Base-by-base conservation (phyloP, 2,329 filamentous ascomycete genomes). In the Xylaria sp. region DNA sequence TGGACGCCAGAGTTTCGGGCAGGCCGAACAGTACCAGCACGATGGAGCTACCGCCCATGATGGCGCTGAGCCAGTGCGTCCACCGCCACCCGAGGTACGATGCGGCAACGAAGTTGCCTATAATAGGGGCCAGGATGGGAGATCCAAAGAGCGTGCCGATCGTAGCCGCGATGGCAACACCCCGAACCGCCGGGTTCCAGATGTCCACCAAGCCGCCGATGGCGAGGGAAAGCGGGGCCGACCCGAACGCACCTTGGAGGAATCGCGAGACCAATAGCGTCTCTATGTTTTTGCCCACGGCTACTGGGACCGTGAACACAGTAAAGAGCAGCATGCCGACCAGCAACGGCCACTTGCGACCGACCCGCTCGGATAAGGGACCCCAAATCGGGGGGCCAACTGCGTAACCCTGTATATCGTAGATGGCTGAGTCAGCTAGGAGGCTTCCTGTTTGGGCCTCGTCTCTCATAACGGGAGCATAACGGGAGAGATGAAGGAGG, bases 251-350 rank as follows among this genome's bases (percentile, higher is more conserved):
- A 3, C 80, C 80, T 10, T 66, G 76, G 60, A 82, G 79, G 69
- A 80, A 81, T 2, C 80, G 65, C 74, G 78, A 9, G 68, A 74
- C 2, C 3, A 69, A 43, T 19, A 69, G 47, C 3, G 64, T 64
- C 31, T 56, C 19, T 6, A 62, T 54, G 53, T 66, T 61, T 41
- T 62, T 48, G n/a, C 56, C 58, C 10, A 66, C 53, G 1, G 78
- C 81, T 1, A 77, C 77, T 4, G 77, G 80, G 51, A 84, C 79
- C 17, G 76, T 79, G 68, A 83, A 82, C 9, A 82, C 60, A 1
- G 70, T 78, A 11, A 82, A 72, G 8, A 75, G 67, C 17, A 78
- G 71, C 46, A 82, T 73, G 1, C 79, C 74, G 3, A 78, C 77
- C 6, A 82, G 70, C 69, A 83, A 78, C 15, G 75, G 76, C 58